Evolutionary conservation across 805 yeast genomes (phyloP).

Genomic region (Candida caryicola): DNA sequence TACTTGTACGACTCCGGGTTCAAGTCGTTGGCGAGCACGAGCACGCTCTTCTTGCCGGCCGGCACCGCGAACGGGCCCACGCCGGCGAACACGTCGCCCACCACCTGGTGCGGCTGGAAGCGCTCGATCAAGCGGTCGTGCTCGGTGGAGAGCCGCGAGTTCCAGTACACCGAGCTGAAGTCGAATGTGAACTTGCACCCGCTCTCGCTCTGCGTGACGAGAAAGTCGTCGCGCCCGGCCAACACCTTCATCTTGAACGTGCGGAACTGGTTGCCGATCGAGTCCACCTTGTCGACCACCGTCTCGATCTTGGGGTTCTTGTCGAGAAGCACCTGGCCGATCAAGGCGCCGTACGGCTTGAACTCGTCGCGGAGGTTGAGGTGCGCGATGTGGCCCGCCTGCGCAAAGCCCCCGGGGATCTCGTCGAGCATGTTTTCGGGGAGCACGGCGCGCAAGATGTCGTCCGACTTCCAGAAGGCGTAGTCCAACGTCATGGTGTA

Average conservation of each 20-base stretch:
- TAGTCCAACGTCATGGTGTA: conserved; percentile 62
- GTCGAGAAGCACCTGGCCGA: conserved; percentile 88
- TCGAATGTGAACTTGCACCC: conserved; percentile 85
- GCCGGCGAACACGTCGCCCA: conserved; percentile 96
- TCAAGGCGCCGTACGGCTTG: conserved; percentile 73
- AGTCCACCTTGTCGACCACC: conserved; percentile 87
- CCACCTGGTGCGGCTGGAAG: conserved; percentile 65
- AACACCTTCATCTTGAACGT: conserved; percentile 92
- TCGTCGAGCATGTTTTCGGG: conserved; percentile 71
- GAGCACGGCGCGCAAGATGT: conserved; percentile 69
- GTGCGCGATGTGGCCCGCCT: conserved; percentile 95
- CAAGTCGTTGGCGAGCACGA: conserved; percentile 89
- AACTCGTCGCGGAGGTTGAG: conserved; percentile 80
- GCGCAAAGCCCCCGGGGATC: conserved; percentile 86
- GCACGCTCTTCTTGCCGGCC: conserved; percentile 77
- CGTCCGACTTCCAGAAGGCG: conserved; percentile 86
- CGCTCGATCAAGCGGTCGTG: conserved; percentile 74
- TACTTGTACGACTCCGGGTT: conserved; percentile 83
- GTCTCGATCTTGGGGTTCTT: conserved; percentile 79
- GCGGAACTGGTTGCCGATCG: conserved; percentile 83
- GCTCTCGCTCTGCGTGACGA: conserved; percentile 84
- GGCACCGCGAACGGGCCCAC: conserved; percentile 98
- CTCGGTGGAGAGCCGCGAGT: conserved; percentile 89
- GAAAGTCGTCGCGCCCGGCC: conserved; percentile 76
- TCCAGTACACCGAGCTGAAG: conserved; percentile 95